Base-by-base conservation (phyloP, 805 yeast species). In the Suhomyces xylopsoci region DNA sequence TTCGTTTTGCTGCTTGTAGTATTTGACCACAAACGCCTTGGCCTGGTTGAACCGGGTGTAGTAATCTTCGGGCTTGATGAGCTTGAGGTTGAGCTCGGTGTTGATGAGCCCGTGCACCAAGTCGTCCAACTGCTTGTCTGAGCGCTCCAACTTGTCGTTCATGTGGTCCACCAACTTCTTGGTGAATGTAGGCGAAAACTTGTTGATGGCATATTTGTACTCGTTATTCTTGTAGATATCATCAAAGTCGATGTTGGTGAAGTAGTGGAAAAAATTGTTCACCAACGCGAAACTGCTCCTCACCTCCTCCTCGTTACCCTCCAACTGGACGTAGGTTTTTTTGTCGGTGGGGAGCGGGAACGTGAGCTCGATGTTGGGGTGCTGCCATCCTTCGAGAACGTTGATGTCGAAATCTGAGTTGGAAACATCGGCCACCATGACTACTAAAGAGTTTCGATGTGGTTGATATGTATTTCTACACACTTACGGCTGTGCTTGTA, bases 321-420 rank as follows among this genome's bases (percentile, higher is more conserved):
- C 65, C 10, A 70, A 49, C 14, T 62, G 56, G 24, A 73, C 59
- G 45, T 63, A 64, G 2, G 71, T 61, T 8, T 66, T 70, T 38
- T 64, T 55, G 55, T 72, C 76, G 10, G 64, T 64, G 5, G 79
- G 79, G 19, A 74, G 61, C 1, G 79, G 79, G 52, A 73, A 72
- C 9, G 69, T 55, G 9, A 73, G 62, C 5, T 62, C 67, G 25
- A 75, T 62, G 44, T 61, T 61, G 17, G 78, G 78, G 2, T 56
- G 40, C 1, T 56, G 47, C 15, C 66, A 59, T 0, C 74, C 69
- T 8, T 72, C 72, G 34, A 74, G 63, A 48, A 75, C 64, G 55
- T 75, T 74, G 54, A 74, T 65, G 53, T 75, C 78, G 49, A 75
- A 64, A 45, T 63, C 57, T n/a, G 58, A 48, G 46, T 55, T 55